Evolutionary conservation across 495 filamentous ascomycete genomes (phyloP).

Genomic region (Recurvomyces mirabilis): DNA sequence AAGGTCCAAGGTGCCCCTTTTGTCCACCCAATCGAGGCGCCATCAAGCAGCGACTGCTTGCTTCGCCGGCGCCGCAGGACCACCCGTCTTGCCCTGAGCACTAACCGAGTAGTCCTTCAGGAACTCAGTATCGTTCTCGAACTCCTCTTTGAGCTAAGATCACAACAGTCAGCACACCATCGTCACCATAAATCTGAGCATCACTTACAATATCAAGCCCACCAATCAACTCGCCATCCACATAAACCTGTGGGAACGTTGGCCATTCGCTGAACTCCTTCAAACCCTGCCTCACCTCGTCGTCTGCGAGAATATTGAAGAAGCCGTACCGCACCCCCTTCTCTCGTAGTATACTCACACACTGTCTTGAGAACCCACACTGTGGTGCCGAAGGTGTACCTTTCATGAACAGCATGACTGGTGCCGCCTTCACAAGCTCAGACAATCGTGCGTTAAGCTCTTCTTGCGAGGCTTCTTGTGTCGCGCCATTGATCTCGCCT

Average conservation of each 20-base stretch:
- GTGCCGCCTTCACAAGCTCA: conserved; percentile 81
- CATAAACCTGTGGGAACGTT: conserved; percentile 86
- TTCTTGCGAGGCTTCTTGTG: conserved; percentile 52
- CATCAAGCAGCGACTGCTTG: no score
- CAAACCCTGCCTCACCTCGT: conserved; percentile 89
- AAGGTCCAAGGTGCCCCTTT: no score
- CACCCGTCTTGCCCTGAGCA: conserved; percentile 10
- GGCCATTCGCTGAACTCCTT: conserved; percentile 96
- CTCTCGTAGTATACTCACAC: conserved; percentile 76
- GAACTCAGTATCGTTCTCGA: conserved; percentile 60
- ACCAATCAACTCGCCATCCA: conserved; percentile 73
- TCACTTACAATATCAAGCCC: conserved; percentile 90
- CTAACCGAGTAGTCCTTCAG: conserved; percentile 53
- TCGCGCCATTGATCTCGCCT: conserved; percentile 38
- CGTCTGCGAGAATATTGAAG: conserved; percentile 97
- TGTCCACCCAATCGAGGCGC: no score
- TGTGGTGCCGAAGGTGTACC: conserved; percentile 83
- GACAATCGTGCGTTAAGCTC: conserved; percentile 64
- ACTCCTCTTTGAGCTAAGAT: conserved; percentile 47
- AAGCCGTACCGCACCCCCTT: conserved; percentile 89
- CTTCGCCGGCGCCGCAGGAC: conserved; percentile 2
- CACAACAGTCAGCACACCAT: background rate
- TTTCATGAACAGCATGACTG: conserved; percentile 96
- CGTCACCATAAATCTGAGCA: background rate
- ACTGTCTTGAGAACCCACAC: conserved; percentile 86